Conservation (phyloP, 208 protist species). For the Leishmania guyanensis region DNA sequence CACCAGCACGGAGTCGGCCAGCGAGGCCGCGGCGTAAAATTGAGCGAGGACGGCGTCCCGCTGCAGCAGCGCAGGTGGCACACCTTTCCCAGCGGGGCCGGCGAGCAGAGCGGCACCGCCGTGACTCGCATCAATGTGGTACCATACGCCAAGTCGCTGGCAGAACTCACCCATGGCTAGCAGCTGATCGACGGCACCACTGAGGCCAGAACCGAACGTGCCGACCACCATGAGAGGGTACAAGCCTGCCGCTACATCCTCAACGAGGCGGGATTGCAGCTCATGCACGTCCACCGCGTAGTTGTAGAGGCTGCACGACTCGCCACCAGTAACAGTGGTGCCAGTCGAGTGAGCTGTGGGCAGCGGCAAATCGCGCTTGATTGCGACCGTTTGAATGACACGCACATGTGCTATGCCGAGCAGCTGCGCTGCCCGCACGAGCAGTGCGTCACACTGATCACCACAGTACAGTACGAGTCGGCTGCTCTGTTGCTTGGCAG, state of each 20-base stretch:
- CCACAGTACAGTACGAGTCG: constrained; percentile 69
- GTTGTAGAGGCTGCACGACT: constrained; percentile 26
- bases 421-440: constrained; percentile 52
- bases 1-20: constrained; percentile 25
- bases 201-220: constrained; percentile 48
- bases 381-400: constrained; percentile 51
- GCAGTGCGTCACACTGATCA: constrained; percentile 64
- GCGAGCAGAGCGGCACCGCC: constrained; percentile 45
- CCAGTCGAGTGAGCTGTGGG: not conserved
- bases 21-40: constrained; percentile 12
- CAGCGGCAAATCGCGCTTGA: constrained; percentile 5
- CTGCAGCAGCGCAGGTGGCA: not conserved
- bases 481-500: constrained; percentile 14
- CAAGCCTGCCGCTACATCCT: constrained; percentile 64
- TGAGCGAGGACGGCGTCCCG: constrained; percentile 5
- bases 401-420: constrained; percentile 63
- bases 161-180: constrained; percentile 47
- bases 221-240: constrained; percentile 71
- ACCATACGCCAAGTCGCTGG: constrained; percentile 59
- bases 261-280: constrained; percentile 56
- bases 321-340: not conserved
- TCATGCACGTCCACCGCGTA: constrained; percentile 46
- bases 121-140: constrained; percentile 71
- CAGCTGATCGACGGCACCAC: constrained; percentile 65
- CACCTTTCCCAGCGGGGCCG: not conserved